Conservation (phyloP, 352 stramenopile species). For the Phytophthora rubi region DNA sequence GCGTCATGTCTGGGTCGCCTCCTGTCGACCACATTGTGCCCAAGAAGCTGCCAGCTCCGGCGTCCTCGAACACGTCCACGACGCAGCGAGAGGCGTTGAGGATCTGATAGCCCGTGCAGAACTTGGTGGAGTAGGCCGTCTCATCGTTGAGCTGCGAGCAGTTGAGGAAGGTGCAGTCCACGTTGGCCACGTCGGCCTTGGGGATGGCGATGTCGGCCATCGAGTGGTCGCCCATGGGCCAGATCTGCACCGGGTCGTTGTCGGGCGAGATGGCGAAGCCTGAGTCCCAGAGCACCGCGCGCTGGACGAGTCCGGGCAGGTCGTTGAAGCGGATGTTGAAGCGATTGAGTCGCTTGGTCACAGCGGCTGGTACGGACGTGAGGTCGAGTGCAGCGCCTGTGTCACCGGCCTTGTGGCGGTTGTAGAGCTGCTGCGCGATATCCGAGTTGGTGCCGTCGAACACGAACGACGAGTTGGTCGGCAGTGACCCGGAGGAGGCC, state of each 20-base stretch:
- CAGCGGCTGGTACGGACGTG: slow-evolving; percentile 16
- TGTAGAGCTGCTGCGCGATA: slow-evolving; percentile 45
- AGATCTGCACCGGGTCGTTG: slow-evolving; percentile 28
- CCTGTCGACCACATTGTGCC: slow-evolving; percentile 40
- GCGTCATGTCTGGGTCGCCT: slow-evolving; percentile 19
- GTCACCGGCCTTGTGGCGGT: slow-evolving; percentile 26
- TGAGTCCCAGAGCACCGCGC: slow-evolving; percentile 45
- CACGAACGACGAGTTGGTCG: slow-evolving; percentile 20
- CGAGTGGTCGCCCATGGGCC: slow-evolving; percentile 22
- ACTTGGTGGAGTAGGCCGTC: slow-evolving; percentile 26
- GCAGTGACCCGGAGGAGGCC: background rate
- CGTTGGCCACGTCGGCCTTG: slow-evolving; percentile 12
- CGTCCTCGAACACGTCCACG: slow-evolving; percentile 29
- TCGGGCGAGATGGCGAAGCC: slow-evolving; percentile 33
- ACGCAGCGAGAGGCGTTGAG: slow-evolving; percentile 39
- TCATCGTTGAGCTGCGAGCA: slow-evolving; percentile 37
- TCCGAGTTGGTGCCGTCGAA: slow-evolving; percentile 49
- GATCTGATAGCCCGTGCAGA: slow-evolving; percentile 46
- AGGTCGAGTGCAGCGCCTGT: slow-evolving; percentile 5
- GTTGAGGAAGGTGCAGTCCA: slow-evolving; percentile 31
- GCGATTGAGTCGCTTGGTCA: slow-evolving; percentile 21
- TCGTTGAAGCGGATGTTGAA: slow-evolving; percentile 24
- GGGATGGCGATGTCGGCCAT: slow-evolving; percentile 40
- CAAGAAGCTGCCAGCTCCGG: slow-evolving; percentile 8
- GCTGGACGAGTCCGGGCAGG: slow-evolving; percentile 39